Evolutionary conservation across 805 yeast genomes (phyloP), one percentile per base, ranked within the genome.

Genomic region (Dipodascopsis uninucleata): DNA sequence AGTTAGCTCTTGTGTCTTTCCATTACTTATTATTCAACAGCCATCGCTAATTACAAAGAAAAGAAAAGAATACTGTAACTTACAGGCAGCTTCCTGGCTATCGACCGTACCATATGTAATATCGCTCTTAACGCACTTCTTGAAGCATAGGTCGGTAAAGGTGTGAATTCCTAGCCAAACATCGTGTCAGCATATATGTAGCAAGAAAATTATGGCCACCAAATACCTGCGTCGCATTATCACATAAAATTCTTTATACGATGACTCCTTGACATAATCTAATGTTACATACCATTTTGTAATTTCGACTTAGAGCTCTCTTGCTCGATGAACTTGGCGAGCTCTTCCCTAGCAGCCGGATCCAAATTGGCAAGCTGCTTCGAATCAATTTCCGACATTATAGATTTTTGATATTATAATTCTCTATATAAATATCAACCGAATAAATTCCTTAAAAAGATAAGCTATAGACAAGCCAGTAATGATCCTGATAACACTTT

Each of bases 131-230:
- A 87, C 75, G 66, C 97, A 89, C 67, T 85, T 84, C 63, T 82
- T 85, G 74, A 87, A 89, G 64, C 97, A 89, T 72, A 82, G 73
- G 61, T 87, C 89, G 22, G 96, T 88, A 75, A 86, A 87, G 59
- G 75, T 78, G 64, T 89, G 96, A 49, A 89, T 84, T 26, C 94
- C 64, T 45, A 52, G 37, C n/a, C 57, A 24, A 24, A 17, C 25
- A 36, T 28, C n/a, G n/a, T 10, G 25, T 41, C 28, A 20, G n/a
- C 39, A 2, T n/a, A n/a, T 21, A 9, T 7, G n/a, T n/a, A n/a
- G n/a, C n/a, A n/a, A n/a, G 29, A 26, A 26, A 14, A 14, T 26
- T 26, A 14, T 26, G 14, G 12, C 12, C 29, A 26, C 14, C 32
- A 10, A 12, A 14, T 14, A 14, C 14, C 14, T 12, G 29, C n/a